Conservation (phyloP, 805 yeast species). For the Yarrowia hollandica region DNA sequence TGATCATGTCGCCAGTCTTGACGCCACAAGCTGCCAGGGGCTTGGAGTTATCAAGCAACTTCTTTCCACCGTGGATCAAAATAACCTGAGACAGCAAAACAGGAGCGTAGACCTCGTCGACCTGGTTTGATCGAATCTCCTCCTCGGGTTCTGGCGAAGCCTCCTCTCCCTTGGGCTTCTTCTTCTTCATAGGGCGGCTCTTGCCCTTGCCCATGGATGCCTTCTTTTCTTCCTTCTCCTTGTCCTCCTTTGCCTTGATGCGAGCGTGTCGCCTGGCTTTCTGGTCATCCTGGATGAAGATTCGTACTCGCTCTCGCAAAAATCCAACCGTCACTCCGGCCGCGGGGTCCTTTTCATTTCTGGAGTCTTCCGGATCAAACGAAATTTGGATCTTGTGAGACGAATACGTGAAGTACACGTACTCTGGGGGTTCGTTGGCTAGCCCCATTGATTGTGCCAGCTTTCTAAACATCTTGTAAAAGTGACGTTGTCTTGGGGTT, state of each 20-base stretch:
- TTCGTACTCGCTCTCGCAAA: constrained; percentile 57
- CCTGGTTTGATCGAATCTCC: background rate
- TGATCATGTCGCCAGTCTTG: constrained; percentile 52
- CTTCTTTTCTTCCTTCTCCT: constrained; percentile 3
- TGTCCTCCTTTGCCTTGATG: constrained; percentile 15
- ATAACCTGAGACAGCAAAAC: constrained; percentile 20
- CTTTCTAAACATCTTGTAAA: constrained; percentile 2
- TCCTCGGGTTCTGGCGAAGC: background rate
- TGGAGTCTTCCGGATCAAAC: constrained; percentile 79
- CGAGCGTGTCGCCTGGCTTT: constrained; percentile 31
- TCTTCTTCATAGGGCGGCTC: constrained; percentile 9
- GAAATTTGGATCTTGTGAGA: constrained; percentile 28
- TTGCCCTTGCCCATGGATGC: constrained; percentile 1
- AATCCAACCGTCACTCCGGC: constrained; percentile 67
- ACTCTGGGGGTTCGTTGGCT: constrained; percentile 26
- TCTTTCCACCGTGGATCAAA: constrained; percentile 34
- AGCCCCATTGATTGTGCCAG: constrained; percentile 24
- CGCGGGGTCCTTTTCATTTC: constrained; percentile 57
- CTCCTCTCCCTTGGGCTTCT: background rate
- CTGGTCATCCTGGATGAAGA: constrained; percentile 49
- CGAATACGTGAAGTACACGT: constrained; percentile 12
- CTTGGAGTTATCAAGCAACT: constrained; percentile 46
- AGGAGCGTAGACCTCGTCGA: constrained; percentile 20
- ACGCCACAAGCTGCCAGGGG: constrained; percentile 54
- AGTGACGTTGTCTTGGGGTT: background rate